Evolutionary conservation across 2,329 filamentous ascomycete species (phyloP).

Genomic region (Metarhizium anisopliae): DNA sequence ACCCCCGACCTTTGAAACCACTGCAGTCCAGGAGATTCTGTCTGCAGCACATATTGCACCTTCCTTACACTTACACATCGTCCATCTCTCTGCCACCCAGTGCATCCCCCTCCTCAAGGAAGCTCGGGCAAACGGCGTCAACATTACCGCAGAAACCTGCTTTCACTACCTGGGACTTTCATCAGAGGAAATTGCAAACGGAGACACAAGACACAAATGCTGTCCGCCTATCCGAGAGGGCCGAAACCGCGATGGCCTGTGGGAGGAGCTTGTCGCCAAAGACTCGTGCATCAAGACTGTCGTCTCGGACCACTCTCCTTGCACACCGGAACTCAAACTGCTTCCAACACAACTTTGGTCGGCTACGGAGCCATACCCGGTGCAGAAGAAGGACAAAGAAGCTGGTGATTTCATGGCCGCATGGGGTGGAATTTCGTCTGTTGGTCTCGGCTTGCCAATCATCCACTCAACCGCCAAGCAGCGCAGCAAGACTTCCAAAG

Average conservation of each 20-base stretch:
- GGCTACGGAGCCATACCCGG: background rate
- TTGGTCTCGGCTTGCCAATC: slow-evolving; percentile 86
- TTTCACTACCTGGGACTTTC: slow-evolving; percentile 88
- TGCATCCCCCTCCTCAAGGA: slow-evolving; percentile 72
- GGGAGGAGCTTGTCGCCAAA: slow-evolving; percentile 63
- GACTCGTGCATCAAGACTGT: slow-evolving; percentile 84
- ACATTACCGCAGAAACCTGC: slow-evolving; percentile 90
- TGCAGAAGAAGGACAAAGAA: slow-evolving; percentile 10
- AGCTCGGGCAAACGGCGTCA: slow-evolving; percentile 64
- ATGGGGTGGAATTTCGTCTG: slow-evolving; percentile 93
- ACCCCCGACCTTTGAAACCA: slow-evolving; percentile 83
- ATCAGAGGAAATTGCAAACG: slow-evolving; percentile 71
- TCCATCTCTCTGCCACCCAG: slow-evolving; percentile 83
- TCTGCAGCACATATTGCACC: slow-evolving; percentile 73
- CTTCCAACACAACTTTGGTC: slow-evolving; percentile 56
- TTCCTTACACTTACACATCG: slow-evolving; percentile 79
- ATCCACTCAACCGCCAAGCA: slow-evolving; percentile 69
- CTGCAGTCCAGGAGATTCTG: slow-evolving; percentile 79
- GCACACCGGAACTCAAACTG: slow-evolving; percentile 88
- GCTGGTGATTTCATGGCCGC: slow-evolving; percentile 86
- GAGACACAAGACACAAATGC: slow-evolving; percentile 90
- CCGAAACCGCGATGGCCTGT: slow-evolving; percentile 75
- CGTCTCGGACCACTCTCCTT: slow-evolving; percentile 92
- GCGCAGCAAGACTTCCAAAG: slow-evolving; percentile 40
- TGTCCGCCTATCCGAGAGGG: slow-evolving; percentile 82